These are phyloP conservation scores for Lactarius indigo DNA, from an alignment of 768 basidiomycete genomes.

Conservation along the genomic window DNA sequence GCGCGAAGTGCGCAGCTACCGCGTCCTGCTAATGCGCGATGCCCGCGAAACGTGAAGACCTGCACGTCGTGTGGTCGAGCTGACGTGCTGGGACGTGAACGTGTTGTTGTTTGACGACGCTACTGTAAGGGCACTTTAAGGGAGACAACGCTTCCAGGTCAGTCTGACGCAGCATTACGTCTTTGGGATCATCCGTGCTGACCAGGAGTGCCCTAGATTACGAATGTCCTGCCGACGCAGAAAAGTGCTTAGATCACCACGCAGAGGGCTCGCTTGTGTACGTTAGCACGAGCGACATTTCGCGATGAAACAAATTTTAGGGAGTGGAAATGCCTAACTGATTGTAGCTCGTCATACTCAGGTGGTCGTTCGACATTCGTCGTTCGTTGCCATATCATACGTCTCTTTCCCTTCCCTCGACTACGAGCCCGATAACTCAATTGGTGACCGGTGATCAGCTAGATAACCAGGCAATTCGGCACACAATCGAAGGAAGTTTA, in stretches of 20 bases:
- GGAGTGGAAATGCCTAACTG: neutral
- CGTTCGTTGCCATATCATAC: neutral
- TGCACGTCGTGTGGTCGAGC: conserved; percentile 18
- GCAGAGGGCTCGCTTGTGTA: conserved; percentile 59
- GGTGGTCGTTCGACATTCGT: neutral
- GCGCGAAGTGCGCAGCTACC: conserved; percentile 24
- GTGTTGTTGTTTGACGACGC: conserved; percentile 19
- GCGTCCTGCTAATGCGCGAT: conserved; percentile 23
- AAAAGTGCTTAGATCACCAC: conserved; percentile 60
- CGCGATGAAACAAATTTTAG: conserved; percentile 51
- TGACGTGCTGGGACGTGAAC: conserved; percentile 26
- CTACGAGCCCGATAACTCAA: neutral
- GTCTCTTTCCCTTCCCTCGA: neutral
- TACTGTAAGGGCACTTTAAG: conserved; percentile 8
- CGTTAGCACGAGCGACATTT: conserved; percentile 60
- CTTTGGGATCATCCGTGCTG: neutral
- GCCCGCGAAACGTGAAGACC: conserved; percentile 14
- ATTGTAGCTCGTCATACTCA: neutral
- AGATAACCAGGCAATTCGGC: neutral
- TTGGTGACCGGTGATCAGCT: neutral
- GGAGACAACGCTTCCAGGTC: conserved; percentile 24
- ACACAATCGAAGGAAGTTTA: neutral
- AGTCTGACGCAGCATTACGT: neutral
- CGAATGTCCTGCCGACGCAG: conserved; percentile 72
- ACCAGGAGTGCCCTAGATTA: conserved; percentile 38